Evolutionary conservation across 805 yeast genomes (phyloP).

Genomic region (Debaryomyces tyrocola): DNA sequence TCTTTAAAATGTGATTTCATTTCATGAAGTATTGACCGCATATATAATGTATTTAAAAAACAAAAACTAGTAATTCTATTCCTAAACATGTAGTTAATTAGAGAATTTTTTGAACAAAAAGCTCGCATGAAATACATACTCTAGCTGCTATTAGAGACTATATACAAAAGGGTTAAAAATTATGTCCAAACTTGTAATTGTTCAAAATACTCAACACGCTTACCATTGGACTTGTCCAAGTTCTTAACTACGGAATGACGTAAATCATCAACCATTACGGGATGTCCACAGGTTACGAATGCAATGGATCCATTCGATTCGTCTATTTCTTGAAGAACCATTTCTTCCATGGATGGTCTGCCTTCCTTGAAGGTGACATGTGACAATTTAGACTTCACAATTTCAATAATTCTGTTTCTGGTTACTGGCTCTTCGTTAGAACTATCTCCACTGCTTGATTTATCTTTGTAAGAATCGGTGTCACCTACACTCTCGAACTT

Average conservation of each 20-base stretch:
- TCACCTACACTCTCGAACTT: background rate
- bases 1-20: too few relatives aligned
- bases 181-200: conserved; percentile 71
- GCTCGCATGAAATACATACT: too few relatives aligned
- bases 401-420: conserved; percentile 3
- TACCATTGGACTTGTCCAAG: conserved; percentile 32
- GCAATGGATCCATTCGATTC: conserved; percentile 46
- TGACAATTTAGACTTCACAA: conserved; percentile 19
- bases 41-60: too few relatives aligned
- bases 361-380: conserved; percentile 43
- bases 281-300: conserved; percentile 65
- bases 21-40: too few relatives aligned
- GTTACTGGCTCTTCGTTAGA: conserved; percentile 2
- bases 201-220: conserved; percentile 69
- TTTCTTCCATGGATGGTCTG: conserved; percentile 46
- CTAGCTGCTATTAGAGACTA: too few relatives aligned
- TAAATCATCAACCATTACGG: conserved; percentile 54
- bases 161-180: background rate
- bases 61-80: too few relatives aligned
- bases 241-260: conserved; percentile 48
- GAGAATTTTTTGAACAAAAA: too few relatives aligned
- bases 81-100: too few relatives aligned
- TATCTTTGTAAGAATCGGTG: conserved; percentile 5
- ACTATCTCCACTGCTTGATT: conserved; percentile 3
- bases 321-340: conserved; percentile 38